A percentile compares a stretch with the other conserved stretches of the same genome.
These are phyloP conservation scores for Globisporangium mamillatum DNA, from an alignment of 352 stramenopile species.

Conservation along the genomic window DNA sequence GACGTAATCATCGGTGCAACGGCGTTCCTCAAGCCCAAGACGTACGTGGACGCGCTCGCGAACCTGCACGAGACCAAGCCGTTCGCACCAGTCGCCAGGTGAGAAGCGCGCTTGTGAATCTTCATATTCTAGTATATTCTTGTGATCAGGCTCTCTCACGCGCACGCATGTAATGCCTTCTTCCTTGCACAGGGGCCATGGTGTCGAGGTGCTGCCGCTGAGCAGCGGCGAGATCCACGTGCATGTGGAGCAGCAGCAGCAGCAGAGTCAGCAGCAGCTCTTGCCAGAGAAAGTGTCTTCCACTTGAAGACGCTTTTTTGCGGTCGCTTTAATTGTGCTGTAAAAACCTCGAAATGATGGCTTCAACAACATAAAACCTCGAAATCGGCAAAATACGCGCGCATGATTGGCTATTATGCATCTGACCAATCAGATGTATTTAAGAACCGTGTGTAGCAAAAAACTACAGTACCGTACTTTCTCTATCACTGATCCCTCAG, in stretches of 20 bases:
- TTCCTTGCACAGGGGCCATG: conserved; percentile 17
- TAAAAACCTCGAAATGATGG: not conserved
- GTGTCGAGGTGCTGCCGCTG: conserved; percentile 52
- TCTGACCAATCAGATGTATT: not conserved
- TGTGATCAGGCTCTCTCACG: too few relatives aligned
- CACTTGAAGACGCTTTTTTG: not conserved
- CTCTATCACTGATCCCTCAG: not conserved
- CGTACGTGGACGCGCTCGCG: conserved; percentile 56
- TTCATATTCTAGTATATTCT: too few relatives aligned
- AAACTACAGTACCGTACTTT: not conserved
- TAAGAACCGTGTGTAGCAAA: not conserved
- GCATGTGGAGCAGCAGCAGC: conserved; percentile 52
- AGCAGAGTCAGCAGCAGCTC: conserved; percentile 33
- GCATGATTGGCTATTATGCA: not conserved
- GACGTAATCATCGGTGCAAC: conserved; percentile 72
- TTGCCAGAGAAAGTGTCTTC: conserved; percentile 9
- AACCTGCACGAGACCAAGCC: conserved; percentile 60
- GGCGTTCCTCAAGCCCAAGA: conserved; percentile 58
- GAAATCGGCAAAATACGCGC: not conserved
- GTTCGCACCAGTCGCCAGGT: conserved; percentile 16
- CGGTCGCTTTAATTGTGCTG: not conserved
- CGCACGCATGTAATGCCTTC: too few relatives aligned
- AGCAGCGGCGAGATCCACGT: conserved; percentile 68
- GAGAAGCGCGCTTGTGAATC: conserved; percentile 2
- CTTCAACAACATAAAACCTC: not conserved